These are phyloP conservation scores for Alternaria panax DNA, from an alignment of 2,329 filamentous ascomycete species.

Conservation along the genomic window DNA sequence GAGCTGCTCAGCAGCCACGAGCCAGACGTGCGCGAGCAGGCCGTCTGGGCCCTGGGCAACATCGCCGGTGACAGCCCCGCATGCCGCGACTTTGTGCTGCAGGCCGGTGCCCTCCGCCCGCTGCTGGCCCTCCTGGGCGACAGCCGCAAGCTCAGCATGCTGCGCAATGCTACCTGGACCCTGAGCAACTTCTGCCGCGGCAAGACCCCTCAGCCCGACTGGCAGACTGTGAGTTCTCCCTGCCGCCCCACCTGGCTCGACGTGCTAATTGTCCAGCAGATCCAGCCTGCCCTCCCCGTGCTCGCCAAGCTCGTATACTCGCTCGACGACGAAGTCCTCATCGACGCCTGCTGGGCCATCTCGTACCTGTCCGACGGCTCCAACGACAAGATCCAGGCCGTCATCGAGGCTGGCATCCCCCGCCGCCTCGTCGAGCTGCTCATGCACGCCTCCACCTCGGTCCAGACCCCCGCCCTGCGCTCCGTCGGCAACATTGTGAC, in stretches of 20 bases:
- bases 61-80: constrained; percentile 98
- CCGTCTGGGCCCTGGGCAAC: constrained; percentile 97
- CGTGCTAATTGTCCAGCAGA: constrained; percentile 62
- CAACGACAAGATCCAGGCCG: constrained; percentile 99
- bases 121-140: constrained; percentile 90
- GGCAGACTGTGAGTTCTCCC: constrained; percentile 78
- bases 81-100: constrained; percentile 95
- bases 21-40: constrained; percentile 96
- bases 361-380: constrained; percentile 97
- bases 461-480: constrained; percentile 94
- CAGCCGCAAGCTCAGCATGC: constrained; percentile 98
- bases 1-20: constrained; percentile 95
- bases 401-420: constrained; percentile 97
- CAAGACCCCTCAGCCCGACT: constrained; percentile 98
- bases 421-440: constrained; percentile 94
- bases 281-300: constrained; percentile 91
- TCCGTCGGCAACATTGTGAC: constrained; percentile 99
- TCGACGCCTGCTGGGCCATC: constrained; percentile 99
- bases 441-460: constrained; percentile 97
- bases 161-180: constrained; percentile 98
- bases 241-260: background rate
- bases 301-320: constrained; percentile 98
- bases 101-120: constrained; percentile 88
- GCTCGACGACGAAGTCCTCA: constrained; percentile 95
- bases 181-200: constrained; percentile 99